Evolutionary conservation across 108 stramenopile species (phyloP), one percentile per base, ranked within the genome.

Genomic region (Pseudonitzschia multistriata): DNA sequence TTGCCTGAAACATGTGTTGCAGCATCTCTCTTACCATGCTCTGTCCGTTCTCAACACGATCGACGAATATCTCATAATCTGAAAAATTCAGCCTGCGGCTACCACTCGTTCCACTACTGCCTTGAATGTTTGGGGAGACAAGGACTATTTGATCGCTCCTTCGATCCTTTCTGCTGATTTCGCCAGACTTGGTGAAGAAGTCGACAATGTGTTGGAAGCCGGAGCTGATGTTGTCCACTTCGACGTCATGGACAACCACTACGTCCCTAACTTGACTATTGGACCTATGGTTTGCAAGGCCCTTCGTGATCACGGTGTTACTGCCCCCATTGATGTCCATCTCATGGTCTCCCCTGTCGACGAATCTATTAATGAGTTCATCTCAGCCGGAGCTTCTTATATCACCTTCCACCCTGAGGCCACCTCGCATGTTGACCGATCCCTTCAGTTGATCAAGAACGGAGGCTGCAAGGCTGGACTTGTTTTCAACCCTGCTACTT

Each of bases 241-340:
- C 69, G 98, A 99, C 70, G 97, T 99, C 27, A 99, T 99, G 98
- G 98, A 99, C 88, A 98, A 97, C 80, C 98, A 99, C 87, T 99
- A 96, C 80, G 77, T 98, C 10, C 98, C 98, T 36, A 99, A 97
- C 86, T 85, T 99, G 28, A 98, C 98, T 52, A 97, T 99, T 55
- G 98, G 98, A 55, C 98, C 98, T 64, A 96, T 99, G 90, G 98
- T 99, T 13, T 99, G 98, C 94, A 96, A 96, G 83, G 98, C 97
- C 8, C 86, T 99, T 27, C 91, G 98, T 27, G 93, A 96, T 63
- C 97, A 98, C 85, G 98, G 98, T 45, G 95, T 99, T 14, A 98
- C 97, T 11, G 95, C 96, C 19, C 96, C 96, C 50, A 99, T 99
- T 78, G 98, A 99, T 83, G 98, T 99, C 13, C 98, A 99, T 80